These are phyloP conservation scores for Cyclocybe aegerita DNA, from an alignment of 768 basidiomycete genomes.

Conservation along the genomic window DNA sequence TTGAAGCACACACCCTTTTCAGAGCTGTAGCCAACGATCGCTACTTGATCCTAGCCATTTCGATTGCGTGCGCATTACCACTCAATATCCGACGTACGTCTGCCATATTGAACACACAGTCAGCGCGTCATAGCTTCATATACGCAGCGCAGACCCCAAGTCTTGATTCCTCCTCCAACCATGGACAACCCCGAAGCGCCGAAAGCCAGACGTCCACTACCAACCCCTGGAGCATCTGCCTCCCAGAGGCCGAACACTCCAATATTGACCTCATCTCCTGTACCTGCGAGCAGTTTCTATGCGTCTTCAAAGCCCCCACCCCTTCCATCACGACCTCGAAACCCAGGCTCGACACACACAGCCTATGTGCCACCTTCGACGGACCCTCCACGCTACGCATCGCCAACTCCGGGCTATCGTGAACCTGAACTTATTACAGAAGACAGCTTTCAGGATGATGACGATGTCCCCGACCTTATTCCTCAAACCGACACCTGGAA, in stretches of 20 bases:
- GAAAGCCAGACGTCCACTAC: slow-evolving; percentile 46
- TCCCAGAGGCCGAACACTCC: slow-evolving; percentile 43
- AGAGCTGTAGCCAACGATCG: too few relatives aligned
- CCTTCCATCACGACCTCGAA: slow-evolving; percentile 36
- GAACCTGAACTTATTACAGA: slow-evolving; percentile 58
- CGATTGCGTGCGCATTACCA: too few relatives aligned
- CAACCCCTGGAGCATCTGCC: slow-evolving; percentile 38
- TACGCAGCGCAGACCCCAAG: too few relatives aligned
- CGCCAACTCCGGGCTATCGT: slow-evolving; percentile 38
- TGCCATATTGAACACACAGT: too few relatives aligned
- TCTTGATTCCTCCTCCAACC: background rate
- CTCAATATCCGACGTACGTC: too few relatives aligned
- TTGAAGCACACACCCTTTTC: too few relatives aligned
- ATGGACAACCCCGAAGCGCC: slow-evolving; percentile 52
- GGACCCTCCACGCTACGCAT: slow-evolving; percentile 36
- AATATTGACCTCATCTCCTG: slow-evolving; percentile 27
- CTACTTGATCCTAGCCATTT: too few relatives aligned
- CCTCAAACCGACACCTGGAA: slow-evolving; percentile 31
- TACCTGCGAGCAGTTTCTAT: slow-evolving; percentile 40
- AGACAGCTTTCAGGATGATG: slow-evolving; percentile 32
- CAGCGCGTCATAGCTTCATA: too few relatives aligned
- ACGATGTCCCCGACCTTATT: slow-evolving; percentile 37
- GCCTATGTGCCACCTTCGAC: slow-evolving; percentile 31
- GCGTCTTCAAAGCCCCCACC: slow-evolving; percentile 31
- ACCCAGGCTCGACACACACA: slow-evolving; percentile 44